A percentile compares a stretch with the other conserved stretches of the same genome.
These are phyloP conservation scores for Pythium aquatile DNA, from an alignment of 352 stramenopile genomes.

Conservation along the genomic window DNA sequence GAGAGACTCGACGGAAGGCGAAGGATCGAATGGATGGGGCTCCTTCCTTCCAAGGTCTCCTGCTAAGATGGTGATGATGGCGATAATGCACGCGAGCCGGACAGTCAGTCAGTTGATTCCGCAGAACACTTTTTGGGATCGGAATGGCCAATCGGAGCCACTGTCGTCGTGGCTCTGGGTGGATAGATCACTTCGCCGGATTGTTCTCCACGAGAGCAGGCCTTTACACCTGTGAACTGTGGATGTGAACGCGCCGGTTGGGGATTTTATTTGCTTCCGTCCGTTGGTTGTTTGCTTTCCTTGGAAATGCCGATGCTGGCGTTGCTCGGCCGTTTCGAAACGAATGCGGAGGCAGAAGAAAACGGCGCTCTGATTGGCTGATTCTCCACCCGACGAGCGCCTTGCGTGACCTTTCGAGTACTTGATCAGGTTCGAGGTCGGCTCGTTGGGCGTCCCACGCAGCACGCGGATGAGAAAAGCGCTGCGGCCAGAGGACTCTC, in stretches of 20 bases:
- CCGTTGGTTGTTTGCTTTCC: neutral
- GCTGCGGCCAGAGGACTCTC: slow-evolving; percentile 4
- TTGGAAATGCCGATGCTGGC: neutral
- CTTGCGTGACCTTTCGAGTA: neutral
- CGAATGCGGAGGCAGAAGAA: neutral
- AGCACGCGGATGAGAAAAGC: neutral
- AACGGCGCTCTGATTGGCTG: neutral
- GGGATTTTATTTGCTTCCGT: neutral
- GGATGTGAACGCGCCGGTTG: neutral
- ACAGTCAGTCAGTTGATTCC: slow-evolving; percentile 5
- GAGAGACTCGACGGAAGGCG: too few relatives aligned
- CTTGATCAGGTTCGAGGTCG: too few relatives aligned
- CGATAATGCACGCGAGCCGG: neutral
- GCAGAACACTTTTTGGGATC: slow-evolving; percentile 3
- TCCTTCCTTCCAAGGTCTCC: neutral
- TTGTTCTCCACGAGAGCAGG: neutral
- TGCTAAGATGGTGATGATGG: too few relatives aligned
- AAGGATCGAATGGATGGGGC: too few relatives aligned
- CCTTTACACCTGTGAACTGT: neutral
- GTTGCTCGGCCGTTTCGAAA: slow-evolving; percentile 11
- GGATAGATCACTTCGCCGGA: neutral
- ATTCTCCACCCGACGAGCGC: neutral
- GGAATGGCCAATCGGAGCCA: neutral
- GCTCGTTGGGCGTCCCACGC: too few relatives aligned
- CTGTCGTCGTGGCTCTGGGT: neutral